A percentile compares a stretch with the other conserved stretches of the same genome.
These are phyloP conservation scores for Colletotrichum salicis DNA, from an alignment of 2,329 filamentous ascomycete genomes.

Conservation along the genomic window DNA sequence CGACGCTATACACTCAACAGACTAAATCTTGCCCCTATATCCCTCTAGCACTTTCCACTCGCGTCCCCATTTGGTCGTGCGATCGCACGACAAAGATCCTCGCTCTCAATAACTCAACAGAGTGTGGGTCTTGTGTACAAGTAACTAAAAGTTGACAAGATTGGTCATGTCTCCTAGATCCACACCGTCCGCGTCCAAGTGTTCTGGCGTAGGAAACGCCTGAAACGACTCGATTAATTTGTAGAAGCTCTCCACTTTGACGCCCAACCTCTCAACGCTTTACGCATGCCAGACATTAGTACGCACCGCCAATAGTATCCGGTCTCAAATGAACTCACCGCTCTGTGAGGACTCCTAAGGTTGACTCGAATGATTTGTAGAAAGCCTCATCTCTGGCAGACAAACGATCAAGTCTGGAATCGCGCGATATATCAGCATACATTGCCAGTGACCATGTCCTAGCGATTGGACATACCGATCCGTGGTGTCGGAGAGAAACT, in stretches of 20 bases:
- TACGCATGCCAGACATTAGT: background rate
- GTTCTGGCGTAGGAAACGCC: background rate
- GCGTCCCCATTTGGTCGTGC: background rate
- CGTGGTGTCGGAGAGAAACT: background rate
- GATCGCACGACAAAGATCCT: background rate
- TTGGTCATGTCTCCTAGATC: conserved; percentile 1
- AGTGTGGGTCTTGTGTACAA: background rate
- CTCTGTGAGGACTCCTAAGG: background rate
- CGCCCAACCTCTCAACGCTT: background rate
- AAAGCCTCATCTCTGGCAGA: too few relatives aligned
- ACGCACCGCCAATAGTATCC: background rate
- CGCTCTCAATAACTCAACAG: background rate
- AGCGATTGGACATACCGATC: too few relatives aligned
- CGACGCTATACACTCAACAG: background rate
- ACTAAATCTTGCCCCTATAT: background rate
- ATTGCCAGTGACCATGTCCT: too few relatives aligned
- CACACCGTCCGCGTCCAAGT: background rate
- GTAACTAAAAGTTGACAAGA: conserved; percentile 1
- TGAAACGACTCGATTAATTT: background rate
- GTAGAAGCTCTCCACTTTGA: background rate
- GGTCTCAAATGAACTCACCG: background rate
- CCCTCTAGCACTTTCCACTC: background rate
- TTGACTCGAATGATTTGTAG: too few relatives aligned
- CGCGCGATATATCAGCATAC: too few relatives aligned
- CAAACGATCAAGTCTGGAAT: too few relatives aligned